phyloP scores from a whole-genome alignment of 2,329 filamentous ascomycete genomes.

The Aspergillus tubingensis region DNA sequence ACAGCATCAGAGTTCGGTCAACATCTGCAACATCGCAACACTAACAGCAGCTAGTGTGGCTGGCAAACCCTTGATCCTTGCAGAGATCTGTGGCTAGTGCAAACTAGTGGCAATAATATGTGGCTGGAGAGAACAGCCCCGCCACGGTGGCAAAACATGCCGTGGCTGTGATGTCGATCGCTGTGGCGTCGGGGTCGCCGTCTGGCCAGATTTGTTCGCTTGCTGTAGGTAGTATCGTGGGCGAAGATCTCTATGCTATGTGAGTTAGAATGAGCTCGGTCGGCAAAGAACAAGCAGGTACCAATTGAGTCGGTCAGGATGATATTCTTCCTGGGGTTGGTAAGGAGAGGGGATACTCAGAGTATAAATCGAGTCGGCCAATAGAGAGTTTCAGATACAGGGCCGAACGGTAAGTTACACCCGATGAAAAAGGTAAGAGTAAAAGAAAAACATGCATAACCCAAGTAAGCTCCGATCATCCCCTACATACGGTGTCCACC shows the following conservation, averaged over 20 bases:
- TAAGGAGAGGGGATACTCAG: neutral
- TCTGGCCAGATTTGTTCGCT: no score
- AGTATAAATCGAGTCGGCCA: neutral
- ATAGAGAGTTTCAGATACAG: neutral
- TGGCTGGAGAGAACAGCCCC: neutral
- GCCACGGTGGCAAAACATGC: slow-evolving; percentile 10
- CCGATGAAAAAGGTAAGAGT: neutral
- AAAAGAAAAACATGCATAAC: neutral
- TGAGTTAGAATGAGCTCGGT: neutral
- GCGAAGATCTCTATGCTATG: neutral
- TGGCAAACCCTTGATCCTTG: slow-evolving; percentile 7
- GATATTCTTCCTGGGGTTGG: neutral
- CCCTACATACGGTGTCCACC: neutral
- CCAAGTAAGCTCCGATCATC: slow-evolving; percentile 4
- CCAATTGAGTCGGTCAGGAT: neutral
- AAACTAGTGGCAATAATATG: slow-evolving; percentile 8
- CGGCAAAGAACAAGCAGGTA: neutral
- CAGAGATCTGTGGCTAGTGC: slow-evolving; percentile 13
- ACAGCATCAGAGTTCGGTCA: neutral
- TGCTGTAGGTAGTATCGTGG: neutral
- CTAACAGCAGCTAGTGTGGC: slow-evolving; percentile 2
- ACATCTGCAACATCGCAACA: neutral
- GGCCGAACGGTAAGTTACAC: neutral
- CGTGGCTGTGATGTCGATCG: slow-evolving; percentile 10
- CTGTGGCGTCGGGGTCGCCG: slow-evolving; percentile 8